phyloP scores from a whole-genome alignment of 225 moss, liverwort and hornwort genomes.

The Rhytidiadelphus loreus region DNA sequence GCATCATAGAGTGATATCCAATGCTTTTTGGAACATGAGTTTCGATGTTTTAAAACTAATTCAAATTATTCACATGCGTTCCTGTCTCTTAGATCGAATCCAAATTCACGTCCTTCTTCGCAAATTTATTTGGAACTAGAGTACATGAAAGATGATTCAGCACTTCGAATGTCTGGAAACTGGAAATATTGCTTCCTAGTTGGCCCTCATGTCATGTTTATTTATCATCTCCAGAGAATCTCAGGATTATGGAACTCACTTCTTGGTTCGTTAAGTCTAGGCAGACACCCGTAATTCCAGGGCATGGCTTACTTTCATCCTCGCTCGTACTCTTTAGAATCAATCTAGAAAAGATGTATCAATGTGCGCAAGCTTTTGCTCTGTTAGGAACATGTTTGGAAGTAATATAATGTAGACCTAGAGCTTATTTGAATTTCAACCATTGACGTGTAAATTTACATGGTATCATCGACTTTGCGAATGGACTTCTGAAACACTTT shows the following conservation, averaged over 20 bases:
- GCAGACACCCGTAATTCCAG: not conserved
- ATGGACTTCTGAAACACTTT: not conserved
- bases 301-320: not conserved
- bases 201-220: not conserved
- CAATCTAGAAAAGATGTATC: not conserved
- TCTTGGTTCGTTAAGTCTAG: not conserved
- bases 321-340: not conserved
- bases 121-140: not conserved
- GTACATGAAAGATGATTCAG: not conserved
- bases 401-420: not conserved
- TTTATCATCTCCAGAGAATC: no score
- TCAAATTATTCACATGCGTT: no score
- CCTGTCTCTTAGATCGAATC: not conserved
- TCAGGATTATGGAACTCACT: not conserved
- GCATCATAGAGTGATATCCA: not conserved
- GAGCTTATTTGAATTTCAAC: not conserved
- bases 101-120: not conserved
- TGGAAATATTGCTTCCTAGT: not conserved
- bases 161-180: not conserved
- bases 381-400: not conserved
- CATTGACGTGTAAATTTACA: not conserved
- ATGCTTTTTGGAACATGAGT: no score
- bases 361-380: not conserved
- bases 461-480: not conserved
- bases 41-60: not conserved